Conservation (phyloP, 257 asterid species). For the Ajuga chamaepitys region DNA sequence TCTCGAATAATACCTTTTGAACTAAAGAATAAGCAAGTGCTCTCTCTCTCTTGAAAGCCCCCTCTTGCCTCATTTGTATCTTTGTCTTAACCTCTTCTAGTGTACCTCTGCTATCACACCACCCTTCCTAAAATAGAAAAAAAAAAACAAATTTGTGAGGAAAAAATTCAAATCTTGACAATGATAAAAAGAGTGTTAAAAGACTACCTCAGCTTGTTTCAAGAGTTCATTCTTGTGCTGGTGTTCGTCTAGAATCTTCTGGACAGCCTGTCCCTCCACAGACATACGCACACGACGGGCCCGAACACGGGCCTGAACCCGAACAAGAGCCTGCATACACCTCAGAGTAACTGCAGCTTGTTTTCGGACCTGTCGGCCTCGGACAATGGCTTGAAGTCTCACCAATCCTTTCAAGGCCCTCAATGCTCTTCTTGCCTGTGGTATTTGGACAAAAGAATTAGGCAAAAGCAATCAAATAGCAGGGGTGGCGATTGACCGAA, state of each 20-base stretch:
- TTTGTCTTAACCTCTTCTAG: conserved; percentile 65
- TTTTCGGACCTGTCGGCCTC: conserved; percentile 86
- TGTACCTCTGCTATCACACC: conserved; percentile 89
- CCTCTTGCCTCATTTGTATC: conserved; percentile 90
- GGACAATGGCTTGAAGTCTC: conserved; percentile 89
- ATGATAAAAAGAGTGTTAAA: neutral
- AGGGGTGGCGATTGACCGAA: no score
- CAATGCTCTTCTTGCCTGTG: conserved; percentile 85
- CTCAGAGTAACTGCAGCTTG: conserved; percentile 92
- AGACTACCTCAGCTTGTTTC: conserved; percentile 77
- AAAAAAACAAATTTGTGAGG: neutral
- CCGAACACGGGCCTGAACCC: conserved; percentile 93
- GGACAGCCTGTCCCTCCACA: conserved; percentile 83
- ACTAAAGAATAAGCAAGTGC: conserved; percentile 79
- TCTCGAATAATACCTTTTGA: conserved; percentile 53
- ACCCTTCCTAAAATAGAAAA: conserved; percentile 52
- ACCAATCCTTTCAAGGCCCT: conserved; percentile 92
- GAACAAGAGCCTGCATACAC: conserved; percentile 98
- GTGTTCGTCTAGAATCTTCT: conserved; percentile 57
- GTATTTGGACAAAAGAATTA: neutral
- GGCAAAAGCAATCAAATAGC: no score
- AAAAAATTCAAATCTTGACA: neutral
- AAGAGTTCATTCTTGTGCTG: conserved; percentile 41
- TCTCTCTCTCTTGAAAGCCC: conserved; percentile 81
- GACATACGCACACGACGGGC: conserved; percentile 89